These are phyloP conservation scores for Amoebophrya sp. DNA, from an alignment of 169 alveolate genomes.

Conservation along the genomic window DNA sequence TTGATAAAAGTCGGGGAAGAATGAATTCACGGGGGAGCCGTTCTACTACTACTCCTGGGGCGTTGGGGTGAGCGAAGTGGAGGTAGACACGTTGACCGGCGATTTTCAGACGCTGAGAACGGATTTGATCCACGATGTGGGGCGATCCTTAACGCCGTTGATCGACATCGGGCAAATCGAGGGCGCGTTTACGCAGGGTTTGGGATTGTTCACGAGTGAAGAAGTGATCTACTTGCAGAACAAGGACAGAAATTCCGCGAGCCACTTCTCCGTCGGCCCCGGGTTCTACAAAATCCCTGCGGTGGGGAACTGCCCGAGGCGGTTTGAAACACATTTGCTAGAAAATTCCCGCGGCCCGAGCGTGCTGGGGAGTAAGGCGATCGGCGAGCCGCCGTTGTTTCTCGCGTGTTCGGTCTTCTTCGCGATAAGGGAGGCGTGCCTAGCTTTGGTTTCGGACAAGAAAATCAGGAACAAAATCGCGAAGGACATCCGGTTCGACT, in stretches of 20 bases:
- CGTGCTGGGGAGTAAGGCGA: constrained; percentile 24
- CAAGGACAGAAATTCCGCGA: too few relatives aligned
- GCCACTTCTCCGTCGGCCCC: constrained; percentile 8
- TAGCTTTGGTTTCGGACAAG: too few relatives aligned
- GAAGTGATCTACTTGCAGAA: too few relatives aligned
- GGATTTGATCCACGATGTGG: constrained; percentile 46
- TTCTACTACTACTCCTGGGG: constrained; percentile 47
- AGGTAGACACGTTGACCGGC: constrained; percentile 41
- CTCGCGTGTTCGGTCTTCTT: neutral
- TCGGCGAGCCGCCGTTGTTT: constrained; percentile 32
- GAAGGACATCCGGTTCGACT: too few relatives aligned
- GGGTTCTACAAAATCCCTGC: constrained; percentile 26
- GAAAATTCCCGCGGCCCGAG: constrained; percentile 25
- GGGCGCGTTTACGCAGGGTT: constrained; percentile 51
- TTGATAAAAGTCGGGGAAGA: too few relatives aligned
- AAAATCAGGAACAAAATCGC: too few relatives aligned
- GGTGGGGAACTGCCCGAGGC: neutral
- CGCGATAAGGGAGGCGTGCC: too few relatives aligned
- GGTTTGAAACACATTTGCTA: neutral
- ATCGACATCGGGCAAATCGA: constrained; percentile 51
- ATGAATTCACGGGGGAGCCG: constrained; percentile 36
- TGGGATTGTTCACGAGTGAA: constrained; percentile 44
- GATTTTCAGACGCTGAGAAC: constrained; percentile 29
- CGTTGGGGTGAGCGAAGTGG: constrained; percentile 44
- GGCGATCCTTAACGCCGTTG: constrained; percentile 44